phyloP scores from a whole-genome alignment of 2,329 filamentous ascomycete genomes.

The Myriosclerotinia duriaeana region DNA sequence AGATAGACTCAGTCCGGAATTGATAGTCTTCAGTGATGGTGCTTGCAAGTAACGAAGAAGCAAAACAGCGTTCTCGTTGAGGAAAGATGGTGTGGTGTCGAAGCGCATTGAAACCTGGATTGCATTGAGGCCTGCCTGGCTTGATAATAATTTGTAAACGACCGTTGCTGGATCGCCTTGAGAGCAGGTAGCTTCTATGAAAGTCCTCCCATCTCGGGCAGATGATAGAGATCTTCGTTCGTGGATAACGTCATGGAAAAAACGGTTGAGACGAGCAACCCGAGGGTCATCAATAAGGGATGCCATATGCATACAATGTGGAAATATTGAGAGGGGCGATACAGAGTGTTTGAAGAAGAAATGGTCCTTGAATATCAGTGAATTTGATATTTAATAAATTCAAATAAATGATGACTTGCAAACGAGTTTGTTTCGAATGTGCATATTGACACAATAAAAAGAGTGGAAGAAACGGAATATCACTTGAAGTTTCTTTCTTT shows the following conservation, averaged over 20 bases:
- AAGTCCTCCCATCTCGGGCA: slow-evolving; percentile 45
- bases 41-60: slow-evolving; percentile 43
- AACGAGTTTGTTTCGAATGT: neutral
- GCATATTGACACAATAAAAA: neutral
- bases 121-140: slow-evolving; percentile 39
- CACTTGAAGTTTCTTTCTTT: neutral
- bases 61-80: slow-evolving; percentile 44
- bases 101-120: slow-evolving; percentile 47
- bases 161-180: slow-evolving; percentile 45
- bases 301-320: neutral
- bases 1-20: slow-evolving; percentile 42
- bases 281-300: slow-evolving; percentile 25
- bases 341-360: neutral
- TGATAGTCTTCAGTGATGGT: slow-evolving; percentile 31
- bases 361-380: neutral
- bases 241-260: slow-evolving; percentile 44
- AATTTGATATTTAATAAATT: neutral
- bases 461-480: neutral
- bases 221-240: slow-evolving; percentile 44
- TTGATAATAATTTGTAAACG: slow-evolving; percentile 45
- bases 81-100: slow-evolving; percentile 45
- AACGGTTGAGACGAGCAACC: slow-evolving; percentile 40
- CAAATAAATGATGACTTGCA: neutral
- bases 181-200: slow-evolving; percentile 50
- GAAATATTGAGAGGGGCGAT: neutral